A percentile compares a stretch with the other conserved stretches of the same genome.
These are phyloP conservation scores for Cryphonectria radicalis DNA, from an alignment of 2,329 filamentous ascomycete genomes.

Conservation along the genomic window DNA sequence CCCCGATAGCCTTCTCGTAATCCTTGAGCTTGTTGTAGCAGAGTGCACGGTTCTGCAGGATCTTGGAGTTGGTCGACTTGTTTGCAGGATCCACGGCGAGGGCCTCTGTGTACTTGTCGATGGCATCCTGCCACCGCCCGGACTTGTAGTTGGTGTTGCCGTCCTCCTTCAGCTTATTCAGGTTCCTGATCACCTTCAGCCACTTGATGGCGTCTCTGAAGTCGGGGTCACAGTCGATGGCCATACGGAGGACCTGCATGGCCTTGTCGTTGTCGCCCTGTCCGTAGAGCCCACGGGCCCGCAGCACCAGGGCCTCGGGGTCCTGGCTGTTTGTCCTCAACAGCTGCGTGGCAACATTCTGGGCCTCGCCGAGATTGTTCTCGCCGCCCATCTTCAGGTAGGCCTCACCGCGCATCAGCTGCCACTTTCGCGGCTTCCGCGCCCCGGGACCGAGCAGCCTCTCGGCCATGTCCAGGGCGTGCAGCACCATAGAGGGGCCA, in stretches of 20 bases:
- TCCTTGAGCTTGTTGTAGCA: conserved; percentile 84
- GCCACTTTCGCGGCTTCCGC: conserved; percentile 87
- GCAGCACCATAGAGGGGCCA: conserved; percentile 87
- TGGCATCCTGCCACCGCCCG: conserved; percentile 76
- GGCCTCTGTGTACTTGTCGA: conserved; percentile 82
- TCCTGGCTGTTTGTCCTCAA: conserved; percentile 87
- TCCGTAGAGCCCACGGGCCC: conserved; percentile 84
- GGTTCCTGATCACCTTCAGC: conserved; percentile 85
- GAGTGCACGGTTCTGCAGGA: conserved; percentile 90
- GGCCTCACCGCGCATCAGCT: conserved; percentile 87
- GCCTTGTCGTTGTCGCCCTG: conserved; percentile 97
- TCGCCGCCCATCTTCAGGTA: conserved; percentile 90
- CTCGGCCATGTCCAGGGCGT: conserved; percentile 89
- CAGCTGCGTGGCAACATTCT: conserved; percentile 88
- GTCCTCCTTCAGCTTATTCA: conserved; percentile 91
- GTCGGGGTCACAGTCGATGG: conserved; percentile 88
- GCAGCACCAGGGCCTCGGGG: conserved; percentile 88
- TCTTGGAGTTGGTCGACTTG: conserved; percentile 91
- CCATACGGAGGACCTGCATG: conserved; percentile 88
- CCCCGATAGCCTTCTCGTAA: conserved; percentile 77
- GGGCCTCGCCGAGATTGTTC: conserved; percentile 88
- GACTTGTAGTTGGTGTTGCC: conserved; percentile 91
- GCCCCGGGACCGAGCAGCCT: conserved; percentile 76
- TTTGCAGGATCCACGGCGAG: conserved; percentile 85
- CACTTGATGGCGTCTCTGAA: conserved; percentile 87